Percentiles rank a stretch among this genome's conserved stretches.
phyloP scores from a whole-genome alignment of 2,329 filamentous ascomycete genomes.

The Arthrocladium fulminans region DNA sequence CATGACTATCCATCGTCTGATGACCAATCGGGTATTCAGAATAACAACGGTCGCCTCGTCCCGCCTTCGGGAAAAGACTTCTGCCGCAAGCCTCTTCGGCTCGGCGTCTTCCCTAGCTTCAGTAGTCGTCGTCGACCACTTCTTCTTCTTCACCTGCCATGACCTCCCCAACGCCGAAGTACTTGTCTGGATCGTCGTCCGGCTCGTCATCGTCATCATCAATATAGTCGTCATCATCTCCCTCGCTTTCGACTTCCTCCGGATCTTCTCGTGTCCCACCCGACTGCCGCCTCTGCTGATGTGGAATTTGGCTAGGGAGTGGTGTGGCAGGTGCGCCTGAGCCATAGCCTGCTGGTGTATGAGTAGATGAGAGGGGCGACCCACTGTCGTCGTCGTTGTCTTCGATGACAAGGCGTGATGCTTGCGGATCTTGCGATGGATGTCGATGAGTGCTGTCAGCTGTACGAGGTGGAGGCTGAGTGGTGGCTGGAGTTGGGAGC shows the following conservation, averaged over 20 bases:
- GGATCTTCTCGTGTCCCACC: not conserved
- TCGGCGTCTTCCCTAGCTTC: not conserved
- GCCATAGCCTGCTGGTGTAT: conserved; percentile 7
- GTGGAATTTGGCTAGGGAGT: not conserved
- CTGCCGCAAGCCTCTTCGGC: too few relatives aligned
- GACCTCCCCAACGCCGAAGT: conserved; percentile 5
- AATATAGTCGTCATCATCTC: conserved; percentile 8
- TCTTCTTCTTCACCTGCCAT: conserved; percentile 6
- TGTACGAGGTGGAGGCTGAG: not conserved
- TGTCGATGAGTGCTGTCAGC: not conserved
- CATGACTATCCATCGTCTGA: too few relatives aligned
- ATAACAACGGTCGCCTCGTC: too few relatives aligned
- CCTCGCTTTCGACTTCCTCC: not conserved
- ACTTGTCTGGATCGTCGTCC: conserved; percentile 7
- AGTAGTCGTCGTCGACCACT: conserved; percentile 5
- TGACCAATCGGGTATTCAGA: too few relatives aligned
- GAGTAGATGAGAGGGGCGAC: conserved; percentile 5
- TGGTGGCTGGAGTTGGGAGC: conserved; percentile 15
- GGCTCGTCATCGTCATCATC: conserved; percentile 6
- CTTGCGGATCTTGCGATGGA: not conserved
- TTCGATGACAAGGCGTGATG: not conserved
- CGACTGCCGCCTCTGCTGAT: not conserved
- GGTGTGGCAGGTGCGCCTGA: conserved; percentile 4
- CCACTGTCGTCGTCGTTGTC: not conserved
- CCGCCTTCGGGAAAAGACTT: too few relatives aligned